phyloP scores from a whole-genome alignment of 768 basidiomycete species.

The Russula olivacea region DNA sequence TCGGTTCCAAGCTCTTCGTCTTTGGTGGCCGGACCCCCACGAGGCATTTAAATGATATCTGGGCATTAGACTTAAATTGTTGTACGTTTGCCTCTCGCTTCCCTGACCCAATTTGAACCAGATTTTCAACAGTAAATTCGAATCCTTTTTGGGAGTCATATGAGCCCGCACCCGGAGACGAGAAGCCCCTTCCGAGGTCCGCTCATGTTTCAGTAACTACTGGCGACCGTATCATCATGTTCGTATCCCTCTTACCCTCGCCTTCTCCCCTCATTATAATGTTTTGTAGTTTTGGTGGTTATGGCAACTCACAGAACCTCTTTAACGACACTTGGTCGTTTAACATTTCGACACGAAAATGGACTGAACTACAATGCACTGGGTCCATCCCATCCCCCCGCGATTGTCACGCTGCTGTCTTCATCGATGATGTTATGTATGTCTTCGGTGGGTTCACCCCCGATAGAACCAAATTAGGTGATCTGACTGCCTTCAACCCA shows the following conservation, averaged over 20 bases:
- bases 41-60: slow-evolving; percentile 75
- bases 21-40: slow-evolving; percentile 91
- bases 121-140: slow-evolving; percentile 55
- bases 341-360: slow-evolving; percentile 69
- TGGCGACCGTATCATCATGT: no score
- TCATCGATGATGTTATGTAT: slow-evolving; percentile 96
- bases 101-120: slow-evolving; percentile 9
- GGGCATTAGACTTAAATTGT: slow-evolving; percentile 93
- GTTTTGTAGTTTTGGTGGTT: slow-evolving; percentile 61
- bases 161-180: slow-evolving; percentile 54
- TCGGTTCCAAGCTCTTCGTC: slow-evolving; percentile 84
- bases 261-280: no score
- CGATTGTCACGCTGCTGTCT: slow-evolving; percentile 91
- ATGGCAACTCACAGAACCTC: slow-evolving; percentile 93
- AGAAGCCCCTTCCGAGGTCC: slow-evolving; percentile 74
- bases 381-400: slow-evolving; percentile 96
- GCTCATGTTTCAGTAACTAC: slow-evolving; percentile 55
- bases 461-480: slow-evolving; percentile 91
- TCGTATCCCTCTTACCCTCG: no score
- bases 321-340: slow-evolving; percentile 99
- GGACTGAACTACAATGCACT: slow-evolving; percentile 92
- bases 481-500: slow-evolving; percentile 95
- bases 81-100: slow-evolving; percentile 44
- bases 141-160: slow-evolving; percentile 52
- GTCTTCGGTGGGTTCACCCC: slow-evolving; percentile 94